A percentile compares a stretch with the other conserved stretches of the same genome.
These are phyloP conservation scores for Kwoniella newhampshirensis DNA, from an alignment of 768 basidiomycete genomes.

Conservation along the genomic window DNA sequence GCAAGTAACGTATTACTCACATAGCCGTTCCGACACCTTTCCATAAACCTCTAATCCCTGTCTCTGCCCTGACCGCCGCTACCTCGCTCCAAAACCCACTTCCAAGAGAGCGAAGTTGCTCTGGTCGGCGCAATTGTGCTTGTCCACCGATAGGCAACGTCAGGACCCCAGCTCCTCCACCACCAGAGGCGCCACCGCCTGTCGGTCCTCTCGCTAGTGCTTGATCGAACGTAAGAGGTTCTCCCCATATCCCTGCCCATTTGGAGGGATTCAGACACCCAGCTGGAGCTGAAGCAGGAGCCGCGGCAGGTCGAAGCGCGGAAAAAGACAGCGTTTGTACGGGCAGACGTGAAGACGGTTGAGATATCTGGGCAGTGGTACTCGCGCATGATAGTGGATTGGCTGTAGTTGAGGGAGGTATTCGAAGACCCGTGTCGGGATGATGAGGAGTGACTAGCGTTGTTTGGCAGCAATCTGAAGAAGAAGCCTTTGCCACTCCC, in stretches of 20 bases:
- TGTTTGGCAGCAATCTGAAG: conserved; percentile 49
- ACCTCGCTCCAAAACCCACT: conserved; percentile 73
- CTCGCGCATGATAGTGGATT: conserved; percentile 34
- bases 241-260: conserved; percentile 54
- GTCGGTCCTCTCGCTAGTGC: conserved; percentile 31
- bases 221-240: conserved; percentile 43
- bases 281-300: conserved; percentile 33
- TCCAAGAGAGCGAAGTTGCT: conserved; percentile 61
- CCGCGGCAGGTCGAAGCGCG: conserved; percentile 15
- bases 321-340: conserved; percentile 21
- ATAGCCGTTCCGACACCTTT: conserved; percentile 89
- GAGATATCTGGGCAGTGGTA: conserved; percentile 7
- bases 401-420: conserved; percentile 7
- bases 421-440: too few relatives aligned
- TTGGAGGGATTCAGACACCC: conserved; percentile 51
- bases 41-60: conserved; percentile 84
- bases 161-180: conserved; percentile 10
- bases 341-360: neutral
- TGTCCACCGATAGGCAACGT: conserved; percentile 27
- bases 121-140: conserved; percentile 48
- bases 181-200: neutral
- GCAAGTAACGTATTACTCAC: conserved; percentile 57
- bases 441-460: conserved; percentile 29
- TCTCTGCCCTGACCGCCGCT: conserved; percentile 69
- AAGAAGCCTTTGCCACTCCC: neutral